Evolutionary conservation across 2,329 filamentous ascomycete genomes (phyloP).

Genomic region (Curvularia sp.): DNA sequence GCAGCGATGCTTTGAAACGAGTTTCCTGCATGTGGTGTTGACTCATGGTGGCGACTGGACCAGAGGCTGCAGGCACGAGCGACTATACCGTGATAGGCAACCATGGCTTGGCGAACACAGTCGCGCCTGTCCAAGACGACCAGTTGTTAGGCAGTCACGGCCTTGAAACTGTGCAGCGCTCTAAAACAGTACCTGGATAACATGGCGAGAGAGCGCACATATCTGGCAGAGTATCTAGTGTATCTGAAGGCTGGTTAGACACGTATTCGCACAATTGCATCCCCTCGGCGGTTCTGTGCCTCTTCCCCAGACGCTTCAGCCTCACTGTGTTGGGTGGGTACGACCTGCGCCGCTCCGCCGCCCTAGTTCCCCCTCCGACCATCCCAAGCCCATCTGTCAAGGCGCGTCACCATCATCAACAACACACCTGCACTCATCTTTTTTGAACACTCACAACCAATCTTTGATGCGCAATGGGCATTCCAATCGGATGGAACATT

Average conservation of each 20-base stretch:
- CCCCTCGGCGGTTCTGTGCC: slow-evolving; percentile 18
- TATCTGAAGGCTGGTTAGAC: slow-evolving; percentile 2
- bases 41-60: slow-evolving; percentile 39
- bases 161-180: neutral
- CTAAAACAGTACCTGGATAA: neutral
- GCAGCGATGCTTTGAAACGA: slow-evolving; percentile 36
- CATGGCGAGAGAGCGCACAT: neutral
- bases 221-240: neutral
- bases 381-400: slow-evolving; percentile 26
- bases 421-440: slow-evolving; percentile 18
- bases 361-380: slow-evolving; percentile 29
- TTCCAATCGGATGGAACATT: slow-evolving; percentile 59
- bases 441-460: slow-evolving; percentile 22
- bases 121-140: slow-evolving; percentile 21
- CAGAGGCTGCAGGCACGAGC: slow-evolving; percentile 27
- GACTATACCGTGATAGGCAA: slow-evolving; percentile 31
- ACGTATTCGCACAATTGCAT: slow-evolving; percentile 1
- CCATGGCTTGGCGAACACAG: slow-evolving; percentile 32
- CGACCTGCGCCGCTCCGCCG: slow-evolving; percentile 16
- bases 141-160: neutral
- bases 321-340: slow-evolving; percentile 24
- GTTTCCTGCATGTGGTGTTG: slow-evolving; percentile 37
- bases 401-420: slow-evolving; percentile 39
- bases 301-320: slow-evolving; percentile 28
- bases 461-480: slow-evolving; percentile 53